These are phyloP conservation scores for Iris macrosiphon DNA, from an alignment of 106 monocot genomes.

Conservation along the genomic window DNA sequence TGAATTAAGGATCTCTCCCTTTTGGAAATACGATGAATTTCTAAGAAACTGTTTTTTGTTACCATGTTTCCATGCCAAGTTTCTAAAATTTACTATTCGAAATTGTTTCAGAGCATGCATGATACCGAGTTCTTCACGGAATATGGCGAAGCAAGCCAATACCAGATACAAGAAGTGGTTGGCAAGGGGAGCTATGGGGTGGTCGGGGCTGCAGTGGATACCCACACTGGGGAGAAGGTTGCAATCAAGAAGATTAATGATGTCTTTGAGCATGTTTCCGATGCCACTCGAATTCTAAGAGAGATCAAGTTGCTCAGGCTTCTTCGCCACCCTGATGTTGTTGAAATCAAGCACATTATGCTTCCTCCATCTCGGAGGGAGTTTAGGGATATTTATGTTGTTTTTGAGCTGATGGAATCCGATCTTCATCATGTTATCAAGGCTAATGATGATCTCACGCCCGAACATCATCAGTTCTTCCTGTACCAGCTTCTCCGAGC, in stretches of 20 bases:
- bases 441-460: conserved; percentile 83
- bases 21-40: not conserved
- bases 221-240: conserved; percentile 70
- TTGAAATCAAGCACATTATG: conserved; percentile 91
- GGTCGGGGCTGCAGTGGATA: conserved; percentile 61
- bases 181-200: conserved; percentile 87
- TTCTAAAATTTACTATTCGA: not conserved
- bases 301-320: conserved; percentile 82
- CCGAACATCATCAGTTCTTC: conserved; percentile 80
- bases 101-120: conserved; percentile 20
- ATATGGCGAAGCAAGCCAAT: conserved; percentile 74
- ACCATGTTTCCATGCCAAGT: not conserved
- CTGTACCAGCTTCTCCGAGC: conserved; percentile 79
- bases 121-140: conserved; percentile 80
- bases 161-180: conserved; percentile 76
- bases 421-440: conserved; percentile 89
- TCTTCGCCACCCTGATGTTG: conserved; percentile 76
- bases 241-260: conserved; percentile 91
- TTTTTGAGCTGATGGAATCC: conserved; percentile 88
- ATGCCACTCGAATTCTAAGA: conserved; percentile 78
- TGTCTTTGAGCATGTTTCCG: conserved; percentile 88
- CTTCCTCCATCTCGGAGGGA: conserved; percentile 81
- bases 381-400: conserved; percentile 75
- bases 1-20: not conserved
- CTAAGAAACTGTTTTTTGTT: not conserved